Evolutionary conservation across 306 rosid genomes (phyloP).

Genomic region (Rubus parviflorus): DNA sequence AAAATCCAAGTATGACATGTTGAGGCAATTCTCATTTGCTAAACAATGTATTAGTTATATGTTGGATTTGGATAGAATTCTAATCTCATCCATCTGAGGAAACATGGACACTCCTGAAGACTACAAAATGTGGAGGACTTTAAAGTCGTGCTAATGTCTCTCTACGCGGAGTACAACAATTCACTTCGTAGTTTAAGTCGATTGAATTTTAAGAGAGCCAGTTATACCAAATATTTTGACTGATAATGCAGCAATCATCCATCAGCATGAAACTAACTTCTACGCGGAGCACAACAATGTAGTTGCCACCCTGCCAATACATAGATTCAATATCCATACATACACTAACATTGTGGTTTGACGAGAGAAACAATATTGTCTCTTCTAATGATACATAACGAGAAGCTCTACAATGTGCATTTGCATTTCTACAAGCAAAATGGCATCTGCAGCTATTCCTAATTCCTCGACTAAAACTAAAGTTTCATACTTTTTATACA

Average conservation of each 20-base stretch:
- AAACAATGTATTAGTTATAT: not conserved
- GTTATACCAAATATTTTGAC: not conserved
- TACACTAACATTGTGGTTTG: constrained; percentile 3
- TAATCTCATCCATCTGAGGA: no score
- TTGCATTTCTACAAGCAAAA: constrained; percentile 36
- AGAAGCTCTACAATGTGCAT: constrained; percentile 31
- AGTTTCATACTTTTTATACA: constrained; percentile 27
- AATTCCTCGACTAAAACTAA: constrained; percentile 25
- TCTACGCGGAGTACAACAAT: no score
- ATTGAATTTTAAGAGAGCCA: no score
- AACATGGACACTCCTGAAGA: no score
- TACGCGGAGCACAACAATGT: not conserved
- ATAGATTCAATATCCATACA: not conserved
- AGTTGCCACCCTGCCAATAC: constrained; percentile 6
- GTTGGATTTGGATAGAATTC: no score
- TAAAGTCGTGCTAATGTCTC: no score
- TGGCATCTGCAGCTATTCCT: constrained; percentile 38
- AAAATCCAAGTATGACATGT: not conserved
- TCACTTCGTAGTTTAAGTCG: no score
- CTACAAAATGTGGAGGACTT: no score
- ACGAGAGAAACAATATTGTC: constrained; percentile 19
- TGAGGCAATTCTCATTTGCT: not conserved
- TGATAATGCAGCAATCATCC: not conserved
- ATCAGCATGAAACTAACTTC: not conserved
- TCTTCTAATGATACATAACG: constrained; percentile 28